Evolutionary conservation across 2,329 filamentous ascomycete genomes (phyloP), one percentile per base, ranked within the genome.

Genomic region (Ascochyta pisi): DNA sequence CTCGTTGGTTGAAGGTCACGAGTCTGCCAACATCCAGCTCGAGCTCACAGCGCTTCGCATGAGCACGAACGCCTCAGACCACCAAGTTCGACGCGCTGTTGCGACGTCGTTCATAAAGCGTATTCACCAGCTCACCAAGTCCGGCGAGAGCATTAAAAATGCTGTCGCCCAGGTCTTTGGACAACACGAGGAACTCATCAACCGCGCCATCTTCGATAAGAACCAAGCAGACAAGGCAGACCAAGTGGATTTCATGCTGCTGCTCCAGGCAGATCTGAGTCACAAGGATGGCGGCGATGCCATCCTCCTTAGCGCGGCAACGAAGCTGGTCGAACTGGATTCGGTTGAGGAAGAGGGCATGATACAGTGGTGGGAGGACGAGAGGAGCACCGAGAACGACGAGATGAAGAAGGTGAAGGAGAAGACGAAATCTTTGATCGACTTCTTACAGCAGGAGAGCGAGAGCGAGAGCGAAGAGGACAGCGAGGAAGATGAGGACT

Each of bases 31-130:
- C 61, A 93, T 96, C 68, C 92, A 94, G 73, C 85, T 98, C 31
- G 95, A 99, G 74, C 90, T 99, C 60, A 96, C 93, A 81, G 91
- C 92, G 42, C 82, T 98, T n/a, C 89, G 94, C 10, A 91, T 99
- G 75, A 89, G 89, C 50, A 91, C 90, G 68, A 92, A 98, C 69
- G 95, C 95, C 2, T 93, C 92, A 1, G 94, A 96, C 69, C 84
- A 89, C 62, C 90, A 95, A 75, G 91, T 98, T 69, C 90, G 94
- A 40, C 88, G 89, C 31, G 92, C 95, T 15, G 88, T 98, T 23
- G 91, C 91, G 2, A 86, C 89, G 2, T 90, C 93, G 0, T 94
- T 98, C 72, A 89, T 91, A 67, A 91, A 90, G 68, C 89, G 90
- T 54, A 89, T 93, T 41, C 84, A 87, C 6, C 89, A 92, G 72